Base-by-base conservation (phyloP, 2,329 filamentous ascomycete species). In the Cladosporium colombiae region DNA sequence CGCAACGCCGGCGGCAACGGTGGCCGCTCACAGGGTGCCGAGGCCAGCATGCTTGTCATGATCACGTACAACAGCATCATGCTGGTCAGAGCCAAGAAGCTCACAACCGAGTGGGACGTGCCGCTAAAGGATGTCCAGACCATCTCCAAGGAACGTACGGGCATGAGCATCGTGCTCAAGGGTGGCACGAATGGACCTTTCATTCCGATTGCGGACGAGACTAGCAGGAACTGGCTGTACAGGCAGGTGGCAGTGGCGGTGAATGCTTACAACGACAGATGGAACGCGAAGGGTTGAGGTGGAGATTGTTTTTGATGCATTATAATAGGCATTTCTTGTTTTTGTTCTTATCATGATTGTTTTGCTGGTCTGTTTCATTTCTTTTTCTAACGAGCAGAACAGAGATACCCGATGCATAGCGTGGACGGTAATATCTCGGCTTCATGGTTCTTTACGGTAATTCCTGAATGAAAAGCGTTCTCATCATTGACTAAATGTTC, bases 81-180 rank as follows among this genome's bases (percentile, higher is more conserved):
- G 84, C 87, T 98, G 65, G 91, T 99, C 68, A 87, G 93, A 71
- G 92, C 91, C 61, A 91, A 93, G 81, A 90, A 90, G 75, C 83
- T 99, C 73, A 89, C 88, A 62, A 93, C 89, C 21, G 94, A 98
- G 79, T 99, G 95, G 95, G 95, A 99, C 74, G 92, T 98, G 13
- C 91, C 92, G 29, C 84, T 99, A 70, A 97, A 95, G 75, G 95
- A 99, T 76, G 88, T 99, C 23, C 93, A 98, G 82, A 98, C 93
- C 0, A 98, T 99, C 70, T 91, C 90, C 55, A 99, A 98, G 82
- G 96, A 99, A 83, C 84, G 95, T 62, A 99, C 95, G 0, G 96
- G 95, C 0, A 88, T 99, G 80, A 93, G 91, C 71, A 86, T 99
- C 68, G 89, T 91, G 56, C 81, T 98, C 70, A 91, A 96, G 71